Percentiles rank a stretch among this genome's conserved stretches.
These are phyloP conservation scores for Vitis hybrid DNA, from an alignment of 177 flowering plant genomes.

Conservation along the genomic window DNA sequence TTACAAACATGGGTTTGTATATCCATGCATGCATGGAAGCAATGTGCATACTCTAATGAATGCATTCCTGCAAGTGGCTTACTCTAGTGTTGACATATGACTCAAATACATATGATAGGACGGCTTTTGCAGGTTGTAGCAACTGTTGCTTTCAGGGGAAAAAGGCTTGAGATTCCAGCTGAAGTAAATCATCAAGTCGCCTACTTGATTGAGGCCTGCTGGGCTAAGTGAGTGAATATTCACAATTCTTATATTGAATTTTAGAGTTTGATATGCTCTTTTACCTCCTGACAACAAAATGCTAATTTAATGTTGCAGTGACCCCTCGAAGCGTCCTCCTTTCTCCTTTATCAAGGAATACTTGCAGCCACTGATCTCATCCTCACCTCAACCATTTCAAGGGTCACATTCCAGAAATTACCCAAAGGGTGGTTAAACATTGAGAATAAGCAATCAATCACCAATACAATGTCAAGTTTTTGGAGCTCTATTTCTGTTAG, in stretches of 20 bases:
- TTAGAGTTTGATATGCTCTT: no score
- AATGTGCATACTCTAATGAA: no score
- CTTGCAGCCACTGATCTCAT: slow-evolving; percentile 59
- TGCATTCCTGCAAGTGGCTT: no score
- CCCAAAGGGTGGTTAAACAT: slow-evolving; percentile 23
- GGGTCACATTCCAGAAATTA: slow-evolving; percentile 36
- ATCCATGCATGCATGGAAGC: no score
- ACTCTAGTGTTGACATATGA: no score
- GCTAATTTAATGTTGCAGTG: slow-evolving; percentile 47
- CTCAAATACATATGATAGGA: no score
- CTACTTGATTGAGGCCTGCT: slow-evolving; percentile 79
- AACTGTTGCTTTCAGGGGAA: slow-evolving; percentile 86
- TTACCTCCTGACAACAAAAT: background rate
- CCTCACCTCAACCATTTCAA: slow-evolving; percentile 47
- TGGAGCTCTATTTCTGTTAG: no score
- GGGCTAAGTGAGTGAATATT: slow-evolving; percentile 66
- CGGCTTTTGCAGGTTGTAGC: slow-evolving; percentile 73
- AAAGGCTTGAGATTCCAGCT: slow-evolving; percentile 84
- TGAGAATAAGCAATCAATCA: no score
- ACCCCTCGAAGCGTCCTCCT: slow-evolving; percentile 90
- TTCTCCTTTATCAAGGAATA: slow-evolving; percentile 76
- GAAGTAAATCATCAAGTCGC: slow-evolving; percentile 75
- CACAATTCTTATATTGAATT: no score
- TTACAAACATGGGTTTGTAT: no score
- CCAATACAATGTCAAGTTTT: no score